phyloP scores from a whole-genome alignment of 345 rosid species.

The Combretum micranthum region DNA sequence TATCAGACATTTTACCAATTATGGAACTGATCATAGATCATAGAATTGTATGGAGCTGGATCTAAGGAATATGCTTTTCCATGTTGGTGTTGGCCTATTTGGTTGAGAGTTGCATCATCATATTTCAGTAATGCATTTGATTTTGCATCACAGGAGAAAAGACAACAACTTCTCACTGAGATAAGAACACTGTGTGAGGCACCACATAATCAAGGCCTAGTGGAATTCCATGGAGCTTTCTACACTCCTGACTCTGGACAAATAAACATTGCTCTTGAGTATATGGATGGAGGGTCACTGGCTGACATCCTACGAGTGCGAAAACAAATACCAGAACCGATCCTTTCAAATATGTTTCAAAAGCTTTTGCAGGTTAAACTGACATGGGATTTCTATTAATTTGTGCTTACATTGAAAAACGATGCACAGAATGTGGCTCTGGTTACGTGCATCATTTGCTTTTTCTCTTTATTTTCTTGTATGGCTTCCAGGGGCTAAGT shows the following conservation, averaged over 20 bases:
- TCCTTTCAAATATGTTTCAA: constrained; percentile 82
- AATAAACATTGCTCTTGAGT: constrained; percentile 95
- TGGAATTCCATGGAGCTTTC: constrained; percentile 94
- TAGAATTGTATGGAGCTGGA: too few relatives aligned
- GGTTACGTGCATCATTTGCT: constrained; percentile 7
- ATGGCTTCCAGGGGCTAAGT: constrained; percentile 47
- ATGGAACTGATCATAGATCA: too few relatives aligned
- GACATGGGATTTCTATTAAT: constrained; percentile 4
- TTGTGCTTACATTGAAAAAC: not conserved
- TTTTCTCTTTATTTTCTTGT: not conserved
- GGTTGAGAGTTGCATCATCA: not conserved
- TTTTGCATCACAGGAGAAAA: constrained; percentile 62
- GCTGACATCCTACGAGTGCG: constrained; percentile 63
- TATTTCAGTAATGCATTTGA: not conserved
- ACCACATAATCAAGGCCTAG: constrained; percentile 85
- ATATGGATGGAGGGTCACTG: constrained; percentile 95
- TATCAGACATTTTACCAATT: constrained; percentile 6
- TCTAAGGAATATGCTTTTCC: not conserved
- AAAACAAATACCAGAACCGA: constrained; percentile 72
- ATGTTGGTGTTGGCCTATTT: too few relatives aligned
- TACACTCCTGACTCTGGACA: constrained; percentile 90
- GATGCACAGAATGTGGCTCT: constrained; percentile 11
- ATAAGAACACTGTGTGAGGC: constrained; percentile 92
- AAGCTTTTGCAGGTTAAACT: constrained; percentile 67
- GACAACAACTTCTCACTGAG: constrained; percentile 89